A percentile compares a stretch with the other conserved stretches of the same genome.
phyloP scores from a whole-genome alignment of 2,329 filamentous ascomycete genomes.

The Clarireedia paspali region DNA sequence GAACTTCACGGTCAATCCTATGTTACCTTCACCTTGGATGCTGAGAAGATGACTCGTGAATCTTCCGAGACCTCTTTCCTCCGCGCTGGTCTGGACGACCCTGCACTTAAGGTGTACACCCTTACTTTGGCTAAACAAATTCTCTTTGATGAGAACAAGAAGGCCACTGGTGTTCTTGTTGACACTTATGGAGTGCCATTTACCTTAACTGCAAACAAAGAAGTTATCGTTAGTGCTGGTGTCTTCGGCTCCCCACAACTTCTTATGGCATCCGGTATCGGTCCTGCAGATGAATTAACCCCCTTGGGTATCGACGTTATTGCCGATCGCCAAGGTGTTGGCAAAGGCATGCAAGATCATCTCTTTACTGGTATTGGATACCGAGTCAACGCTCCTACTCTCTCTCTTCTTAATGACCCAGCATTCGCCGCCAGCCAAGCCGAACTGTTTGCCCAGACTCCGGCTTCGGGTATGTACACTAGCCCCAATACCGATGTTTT shows the following conservation, averaged over 20 bases:
- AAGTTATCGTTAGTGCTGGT: constrained; percentile 37
- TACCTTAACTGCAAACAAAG: constrained; percentile 10
- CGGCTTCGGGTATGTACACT: constrained; percentile 5
- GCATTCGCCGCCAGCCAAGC: neutral
- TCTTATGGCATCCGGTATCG: constrained; percentile 39
- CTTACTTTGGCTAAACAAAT: constrained; percentile 37
- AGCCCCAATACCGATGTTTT: constrained; percentile 11
- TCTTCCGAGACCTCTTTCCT: constrained; percentile 34
- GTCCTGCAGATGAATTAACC: constrained; percentile 34
- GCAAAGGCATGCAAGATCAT: constrained; percentile 40
- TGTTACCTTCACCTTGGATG: constrained; percentile 26
- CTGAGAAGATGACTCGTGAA: constrained; percentile 23
- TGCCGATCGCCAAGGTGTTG: constrained; percentile 40
- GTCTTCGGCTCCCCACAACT: constrained; percentile 43
- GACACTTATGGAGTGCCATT: constrained; percentile 8
- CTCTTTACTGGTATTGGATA: constrained; percentile 9
- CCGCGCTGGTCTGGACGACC: neutral
- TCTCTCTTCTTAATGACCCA: neutral
- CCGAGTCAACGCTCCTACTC: constrained; percentile 6
- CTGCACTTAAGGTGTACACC: constrained; percentile 32
- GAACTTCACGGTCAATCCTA: constrained; percentile 33
- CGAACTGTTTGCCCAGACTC: neutral
- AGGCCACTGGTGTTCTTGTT: constrained; percentile 35
- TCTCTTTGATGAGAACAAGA: constrained; percentile 34
- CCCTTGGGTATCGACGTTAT: constrained; percentile 37